These are phyloP conservation scores for Stygiomarasmius scandens DNA, from an alignment of 1,284 basidiomycete genomes.

Conservation along the genomic window DNA sequence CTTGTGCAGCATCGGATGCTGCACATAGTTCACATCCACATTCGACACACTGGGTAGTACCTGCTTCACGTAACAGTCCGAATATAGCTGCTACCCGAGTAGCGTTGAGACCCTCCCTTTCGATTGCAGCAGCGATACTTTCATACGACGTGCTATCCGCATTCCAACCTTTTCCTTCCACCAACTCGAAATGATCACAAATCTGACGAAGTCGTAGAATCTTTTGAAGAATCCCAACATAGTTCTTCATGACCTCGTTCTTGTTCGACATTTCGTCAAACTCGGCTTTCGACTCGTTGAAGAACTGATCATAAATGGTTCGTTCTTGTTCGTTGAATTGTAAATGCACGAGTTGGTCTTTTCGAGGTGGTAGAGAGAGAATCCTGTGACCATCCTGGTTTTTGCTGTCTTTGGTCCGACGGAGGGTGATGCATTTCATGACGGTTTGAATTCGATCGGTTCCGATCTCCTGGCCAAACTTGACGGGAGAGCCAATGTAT, in stretches of 20 bases:
- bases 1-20: constrained; percentile 40
- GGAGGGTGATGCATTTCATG: constrained; percentile 96
- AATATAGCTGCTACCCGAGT: constrained; percentile 81
- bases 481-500: constrained; percentile 90
- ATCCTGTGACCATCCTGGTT: constrained; percentile 83
- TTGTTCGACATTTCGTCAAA: constrained; percentile 86
- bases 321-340: constrained; percentile 86
- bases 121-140: constrained; percentile 75
- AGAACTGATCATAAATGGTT: constrained; percentile 86
- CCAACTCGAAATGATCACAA: constrained; percentile 94
- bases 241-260: constrained; percentile 96
- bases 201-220: constrained; percentile 94
- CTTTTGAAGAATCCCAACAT: constrained; percentile 96
- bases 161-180: constrained; percentile 73
- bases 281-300: constrained; percentile 86
- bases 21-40: constrained; percentile 80
- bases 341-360: constrained; percentile 84
- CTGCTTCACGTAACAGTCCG: constrained; percentile 79
- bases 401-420: constrained; percentile 92
- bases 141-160: constrained; percentile 51
- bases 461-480: constrained; percentile 89
- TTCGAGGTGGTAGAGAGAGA: constrained; percentile 84
- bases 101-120: constrained; percentile 79
- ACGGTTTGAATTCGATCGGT: constrained; percentile 94
- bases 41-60: constrained; percentile 85